phyloP scores from a whole-genome alignment of 139 green algal species.

The Chlorella sp. region DNA sequence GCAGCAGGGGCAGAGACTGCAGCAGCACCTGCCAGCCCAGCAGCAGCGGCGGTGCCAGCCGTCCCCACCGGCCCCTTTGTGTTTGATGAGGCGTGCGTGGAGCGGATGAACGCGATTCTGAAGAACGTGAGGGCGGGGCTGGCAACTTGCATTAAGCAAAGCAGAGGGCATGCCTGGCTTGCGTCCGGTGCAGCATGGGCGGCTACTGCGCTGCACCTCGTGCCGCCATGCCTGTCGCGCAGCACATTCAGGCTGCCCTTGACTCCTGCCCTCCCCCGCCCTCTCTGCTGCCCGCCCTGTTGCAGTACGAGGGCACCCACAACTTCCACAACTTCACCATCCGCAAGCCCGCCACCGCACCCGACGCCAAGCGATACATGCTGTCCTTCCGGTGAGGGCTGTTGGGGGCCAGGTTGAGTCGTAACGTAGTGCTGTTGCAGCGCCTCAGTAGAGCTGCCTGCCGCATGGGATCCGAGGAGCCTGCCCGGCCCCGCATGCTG shows the following conservation, averaged over 20 bases:
- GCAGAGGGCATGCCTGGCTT: background rate
- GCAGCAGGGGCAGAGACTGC: background rate
- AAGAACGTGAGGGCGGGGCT: background rate
- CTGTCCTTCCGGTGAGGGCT: slow-evolving; percentile 66
- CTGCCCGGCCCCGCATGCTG: too few species aligned
- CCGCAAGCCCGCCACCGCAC: slow-evolving; percentile 40
- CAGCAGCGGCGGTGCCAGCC: background rate
- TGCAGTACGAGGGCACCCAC: slow-evolving; percentile 87
- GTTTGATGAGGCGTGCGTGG: slow-evolving; percentile 49
- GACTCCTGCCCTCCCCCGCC: too few species aligned
- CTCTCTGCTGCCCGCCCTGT: background rate
- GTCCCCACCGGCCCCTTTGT: slow-evolving; percentile 27
- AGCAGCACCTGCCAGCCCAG: background rate
- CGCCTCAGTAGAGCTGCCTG: too few species aligned
- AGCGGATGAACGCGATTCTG: slow-evolving; percentile 77
- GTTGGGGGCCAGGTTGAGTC: too few species aligned
- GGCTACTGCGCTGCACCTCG: too few species aligned
- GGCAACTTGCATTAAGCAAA: background rate
- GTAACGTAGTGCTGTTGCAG: too few species aligned
- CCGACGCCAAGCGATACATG: slow-evolving; percentile 77
- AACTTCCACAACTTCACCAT: slow-evolving; percentile 96
- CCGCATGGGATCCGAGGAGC: too few species aligned
- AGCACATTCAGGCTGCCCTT: too few species aligned
- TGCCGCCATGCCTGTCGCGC: too few species aligned
- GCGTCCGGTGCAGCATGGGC: too few species aligned